Base-by-base conservation (phyloP, 2,329 filamentous ascomycete species). In the Apiospora malaysiana region DNA sequence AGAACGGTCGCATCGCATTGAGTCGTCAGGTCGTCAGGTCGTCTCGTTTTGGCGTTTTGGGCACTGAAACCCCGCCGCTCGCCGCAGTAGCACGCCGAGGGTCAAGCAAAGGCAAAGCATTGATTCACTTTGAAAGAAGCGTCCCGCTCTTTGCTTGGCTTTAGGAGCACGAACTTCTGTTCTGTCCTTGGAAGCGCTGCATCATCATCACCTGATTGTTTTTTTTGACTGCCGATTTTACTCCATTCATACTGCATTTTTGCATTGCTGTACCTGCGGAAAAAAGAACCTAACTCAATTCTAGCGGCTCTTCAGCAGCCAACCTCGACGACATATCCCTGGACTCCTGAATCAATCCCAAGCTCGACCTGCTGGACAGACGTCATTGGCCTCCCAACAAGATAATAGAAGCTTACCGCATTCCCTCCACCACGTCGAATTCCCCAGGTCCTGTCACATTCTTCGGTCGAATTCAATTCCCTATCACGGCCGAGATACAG, bases 41-140 rank as follows among this genome's bases (percentile, higher is more conserved):
- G 27, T 63, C 32, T 63, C 32, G 56, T 63, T 63, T 63, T 40
- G 72, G 68, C 56, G 32, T 63, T 63, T 63, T 40, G 72, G 68
- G 71, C 73, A 71, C 76, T 79, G 77, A 79, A 79, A 78, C 77
- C 77, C 77, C 76, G 75, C 40, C 40, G 40, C 40, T 9, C 40
- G 40, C 40, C 40, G 32, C 32, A 32, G 32, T 32, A 42, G 40
- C 40, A 4, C 40, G 42, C 76, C 76, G 76, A 77, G 71, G 71
- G 71, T 72, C 72, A 74, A 71, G 71, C 67, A 56, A 69, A 69
- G 65, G 59, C 65, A 68, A 42, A 71, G 46, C 56, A 69, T 40
- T 63, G 56, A 63, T 40, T 32, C 51, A 27, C 27, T 12, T 37
- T 63, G 56, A 63, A 63, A 63, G 56, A 63, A 23, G 32, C 32